Evolutionary conservation across 108 stramenopile species (phyloP).

Genomic region (Bacterosira constricta): DNA sequence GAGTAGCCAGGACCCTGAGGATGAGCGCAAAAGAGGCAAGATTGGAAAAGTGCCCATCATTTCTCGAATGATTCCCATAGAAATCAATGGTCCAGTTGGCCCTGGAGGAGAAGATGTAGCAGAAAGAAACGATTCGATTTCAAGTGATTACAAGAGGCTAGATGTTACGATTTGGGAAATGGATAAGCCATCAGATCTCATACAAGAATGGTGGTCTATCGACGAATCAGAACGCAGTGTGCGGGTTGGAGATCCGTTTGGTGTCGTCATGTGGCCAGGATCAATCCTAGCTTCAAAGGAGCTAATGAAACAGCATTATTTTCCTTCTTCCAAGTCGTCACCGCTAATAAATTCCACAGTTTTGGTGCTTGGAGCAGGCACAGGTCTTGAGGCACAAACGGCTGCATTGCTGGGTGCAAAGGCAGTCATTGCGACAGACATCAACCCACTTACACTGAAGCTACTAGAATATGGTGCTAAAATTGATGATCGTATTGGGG

Average conservation of each 20-base stretch:
- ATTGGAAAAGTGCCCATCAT: slow-evolving; percentile 41
- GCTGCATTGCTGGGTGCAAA: slow-evolving; percentile 71
- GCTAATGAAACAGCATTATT: slow-evolving; percentile 34
- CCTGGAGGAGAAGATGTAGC: neutral
- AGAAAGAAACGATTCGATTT: neutral
- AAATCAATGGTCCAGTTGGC: neutral
- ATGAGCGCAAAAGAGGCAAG: slow-evolving; percentile 29
- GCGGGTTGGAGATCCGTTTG: slow-evolving; percentile 76
- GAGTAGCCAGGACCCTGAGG: neutral
- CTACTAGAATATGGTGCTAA: slow-evolving; percentile 63
- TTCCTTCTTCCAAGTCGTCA: neutral
- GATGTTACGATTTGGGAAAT: slow-evolving; percentile 80
- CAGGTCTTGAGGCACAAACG: slow-evolving; percentile 75
- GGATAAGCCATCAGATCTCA: slow-evolving; percentile 67
- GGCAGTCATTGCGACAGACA: slow-evolving; percentile 76
- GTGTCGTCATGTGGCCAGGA: slow-evolving; percentile 84
- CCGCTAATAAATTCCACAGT: slow-evolving; percentile 42
- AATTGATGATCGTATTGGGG: slow-evolving; percentile 22
- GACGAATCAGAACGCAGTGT: slow-evolving; percentile 21
- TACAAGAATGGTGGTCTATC: slow-evolving; percentile 71
- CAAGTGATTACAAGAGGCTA: slow-evolving; percentile 2
- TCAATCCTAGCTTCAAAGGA: slow-evolving; percentile 74
- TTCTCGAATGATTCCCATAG: slow-evolving; percentile 38
- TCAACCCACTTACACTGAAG: slow-evolving; percentile 69
- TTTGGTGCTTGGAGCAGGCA: slow-evolving; percentile 75